Evolutionary conservation across 345 rosid genomes (phyloP), one percentile per base, ranked within the genome.

Genomic region (Kandelia obovata): DNA sequence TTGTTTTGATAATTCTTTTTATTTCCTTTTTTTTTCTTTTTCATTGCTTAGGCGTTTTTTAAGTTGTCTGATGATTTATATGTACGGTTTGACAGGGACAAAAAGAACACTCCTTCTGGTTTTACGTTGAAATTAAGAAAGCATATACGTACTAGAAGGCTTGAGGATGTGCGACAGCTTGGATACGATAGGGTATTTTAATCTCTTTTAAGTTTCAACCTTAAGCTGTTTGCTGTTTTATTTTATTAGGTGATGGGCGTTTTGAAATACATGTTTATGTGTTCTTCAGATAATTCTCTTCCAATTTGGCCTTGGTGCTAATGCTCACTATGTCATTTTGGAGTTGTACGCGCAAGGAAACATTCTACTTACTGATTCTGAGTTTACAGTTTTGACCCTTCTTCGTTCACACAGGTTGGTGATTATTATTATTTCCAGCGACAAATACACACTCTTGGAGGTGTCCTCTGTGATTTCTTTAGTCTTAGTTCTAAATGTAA

Each of bases 291-390:
- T 95, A 63, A 83, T 95, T 63, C 86, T 95, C 71, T 95, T 95
- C 72, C 98, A 95, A 83, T 95, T 92, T 67, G 98, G 99, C 20
- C 75, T 92, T 61, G 99, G 98, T 27, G 77, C 82, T 58, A 95
- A 90, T 79, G 98, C 98, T 0, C 90, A 92, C 71, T 95, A 92
- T 82, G 88, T 92, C 43, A 90, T 95, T 67, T 61, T 95, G 89
- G 99, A 95, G 89, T 73, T 95, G 79, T 95, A 92, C 78, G 96
- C 99, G 35, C 99, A 95, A 87, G 99, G 98, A 76, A 95, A 95
- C 78, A 87, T 95, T 65, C 75, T 95, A 57, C 96, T 95, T n/a
- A 83, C 96, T 17, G 96, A 95, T 83, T 85, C 94, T 60, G 97
- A 92, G 55, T 90, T 87, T 70, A 88, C 71, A 49, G 93, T 95